Conservation (phyloP, 2,329 filamentous ascomycete genomes). For the Atkinsonella hypoxylon region DNA sequence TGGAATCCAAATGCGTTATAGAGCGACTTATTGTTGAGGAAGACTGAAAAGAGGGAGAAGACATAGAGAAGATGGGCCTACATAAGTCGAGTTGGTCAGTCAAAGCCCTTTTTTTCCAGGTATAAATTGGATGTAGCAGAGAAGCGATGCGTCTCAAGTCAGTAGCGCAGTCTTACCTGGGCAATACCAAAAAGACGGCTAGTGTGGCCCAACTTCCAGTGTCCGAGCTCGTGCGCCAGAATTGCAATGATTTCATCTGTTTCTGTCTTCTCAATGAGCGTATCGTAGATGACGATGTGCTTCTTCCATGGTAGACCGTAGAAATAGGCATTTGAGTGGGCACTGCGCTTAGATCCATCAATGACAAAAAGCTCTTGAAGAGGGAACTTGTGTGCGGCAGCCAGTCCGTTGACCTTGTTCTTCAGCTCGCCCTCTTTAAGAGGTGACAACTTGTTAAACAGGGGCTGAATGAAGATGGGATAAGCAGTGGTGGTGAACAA, state of each 20-base stretch:
- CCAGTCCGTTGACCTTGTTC: slow-evolving; percentile 73
- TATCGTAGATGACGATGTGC: slow-evolving; percentile 99
- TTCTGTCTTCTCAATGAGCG: slow-evolving; percentile 88
- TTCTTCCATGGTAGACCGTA: slow-evolving; percentile 98
- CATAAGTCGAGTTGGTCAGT: slow-evolving; percentile 5
- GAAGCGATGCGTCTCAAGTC: background rate
- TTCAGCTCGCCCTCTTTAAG: slow-evolving; percentile 81
- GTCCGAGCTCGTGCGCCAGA: slow-evolving; percentile 87
- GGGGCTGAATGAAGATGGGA: slow-evolving; percentile 80
- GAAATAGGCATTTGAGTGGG: slow-evolving; percentile 88
- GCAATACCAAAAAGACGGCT: slow-evolving; percentile 81
- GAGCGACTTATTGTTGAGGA: slow-evolving; percentile 87
- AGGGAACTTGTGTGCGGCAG: slow-evolving; percentile 77
- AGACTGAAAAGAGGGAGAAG: slow-evolving; percentile 91
- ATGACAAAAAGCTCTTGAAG: slow-evolving; percentile 91
- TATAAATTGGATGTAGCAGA: too few relatives aligned
- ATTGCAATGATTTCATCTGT: slow-evolving; percentile 90
- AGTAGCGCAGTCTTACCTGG: slow-evolving; percentile 40
- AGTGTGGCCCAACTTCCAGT: slow-evolving; percentile 94
- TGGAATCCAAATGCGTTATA: slow-evolving; percentile 87
- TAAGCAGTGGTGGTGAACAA: slow-evolving; percentile 94
- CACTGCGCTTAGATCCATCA: slow-evolving; percentile 76
- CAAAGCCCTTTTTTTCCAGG: background rate
- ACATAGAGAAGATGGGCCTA: slow-evolving; percentile 93
- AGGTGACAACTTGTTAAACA: slow-evolving; percentile 97